Evolutionary conservation across 2,329 filamentous ascomycete species (phyloP), one percentile per base, ranked within the genome.

Genomic region (Aspergillus glaucus): DNA sequence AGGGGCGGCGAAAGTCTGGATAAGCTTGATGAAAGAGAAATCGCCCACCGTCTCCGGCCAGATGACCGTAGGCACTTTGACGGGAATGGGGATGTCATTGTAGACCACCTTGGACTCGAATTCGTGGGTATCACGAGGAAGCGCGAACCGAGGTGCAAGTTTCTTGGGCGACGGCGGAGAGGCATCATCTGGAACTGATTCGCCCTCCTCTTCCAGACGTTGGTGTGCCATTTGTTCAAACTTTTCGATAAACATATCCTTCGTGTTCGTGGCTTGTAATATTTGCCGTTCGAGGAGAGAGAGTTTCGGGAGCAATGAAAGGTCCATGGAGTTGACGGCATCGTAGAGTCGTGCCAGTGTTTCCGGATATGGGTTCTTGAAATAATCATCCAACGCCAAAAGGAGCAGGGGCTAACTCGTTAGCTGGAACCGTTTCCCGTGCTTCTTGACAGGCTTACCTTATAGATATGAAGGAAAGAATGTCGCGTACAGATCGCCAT

Each of bases 401-500:
- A 98, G 76, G 45, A 98, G 77, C 36, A 98, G 78, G 24, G 93
- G 93, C 87, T 92, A 34, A 32, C 6, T 19, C 2, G 34, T 51
- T 34, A 51, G 44, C 22, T 32, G 26, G 22, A 30, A 17, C 30
- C 34, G 50, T 57, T 59, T 52, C 47, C 50, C 4, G 26, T 30
- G 26, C 10, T 9, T 10, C 3, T 21, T 5, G 22, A 10, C n/a
- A 19, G 37, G 50, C 75, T 57, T 67, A 86, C 87, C 80, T 98
- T 98, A 75, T 98, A 98, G 55, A 98, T 98, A 71, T 98, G 93
- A 57, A 98, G 74, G 70, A 98, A 98, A 3, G 93, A 91, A 75
- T 98, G 93, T 40, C 93, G 79, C 6, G 93, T 98, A 75, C 93
- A 98, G 58, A 98, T 96, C 26, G 93, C 93, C 93, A 98, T 98